phyloP scores from a whole-genome alignment of 225 moss, liverwort and hornwort species.

The Polytrichum commune region DNA sequence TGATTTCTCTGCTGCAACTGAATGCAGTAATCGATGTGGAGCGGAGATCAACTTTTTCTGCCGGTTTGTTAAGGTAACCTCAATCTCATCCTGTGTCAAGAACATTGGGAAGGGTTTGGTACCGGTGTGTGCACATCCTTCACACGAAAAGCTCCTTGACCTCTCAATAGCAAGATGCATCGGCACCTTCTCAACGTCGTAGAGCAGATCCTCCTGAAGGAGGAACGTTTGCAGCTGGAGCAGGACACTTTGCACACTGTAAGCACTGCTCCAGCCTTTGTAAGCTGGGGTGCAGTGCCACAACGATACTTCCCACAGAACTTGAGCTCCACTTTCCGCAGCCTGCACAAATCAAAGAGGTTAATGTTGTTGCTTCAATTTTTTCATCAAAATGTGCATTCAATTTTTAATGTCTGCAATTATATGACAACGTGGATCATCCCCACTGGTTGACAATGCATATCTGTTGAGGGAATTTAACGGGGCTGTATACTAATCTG shows the following conservation, averaged over 20 bases:
- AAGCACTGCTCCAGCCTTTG: slow-evolving; percentile 36
- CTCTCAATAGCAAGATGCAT: slow-evolving; percentile 11
- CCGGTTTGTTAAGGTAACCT: slow-evolving; percentile 13
- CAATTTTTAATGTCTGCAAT: too few relatives aligned
- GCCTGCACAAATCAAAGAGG: too few relatives aligned
- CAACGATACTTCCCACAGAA: slow-evolving; percentile 21
- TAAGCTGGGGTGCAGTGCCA: slow-evolving; percentile 29
- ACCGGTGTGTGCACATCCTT: slow-evolving; percentile 16
- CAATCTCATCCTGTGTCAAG: slow-evolving; percentile 19
- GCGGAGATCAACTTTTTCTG: slow-evolving; percentile 26
- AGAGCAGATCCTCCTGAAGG: slow-evolving; percentile 24
- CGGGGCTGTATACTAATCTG: too few relatives aligned
- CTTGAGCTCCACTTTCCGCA: too few relatives aligned
- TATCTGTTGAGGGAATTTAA: too few relatives aligned
- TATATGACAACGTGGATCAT: too few relatives aligned
- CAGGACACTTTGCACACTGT: slow-evolving; percentile 27
- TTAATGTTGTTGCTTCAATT: too few relatives aligned
- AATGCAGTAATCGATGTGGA: slow-evolving; percentile 5
- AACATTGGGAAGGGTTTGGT: slow-evolving; percentile 7
- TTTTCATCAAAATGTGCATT: too few relatives aligned
- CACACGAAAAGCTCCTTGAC: slow-evolving; percentile 14
- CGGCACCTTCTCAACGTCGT: slow-evolving; percentile 22
- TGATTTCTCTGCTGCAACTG: neutral
- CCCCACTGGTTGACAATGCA: too few relatives aligned
- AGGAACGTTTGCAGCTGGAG: slow-evolving; percentile 29